A percentile compares a stretch with the other conserved stretches of the same genome.
These are phyloP conservation scores for Lasiodiplodia citricola DNA, from an alignment of 2,329 filamentous ascomycete genomes.

Conservation along the genomic window DNA sequence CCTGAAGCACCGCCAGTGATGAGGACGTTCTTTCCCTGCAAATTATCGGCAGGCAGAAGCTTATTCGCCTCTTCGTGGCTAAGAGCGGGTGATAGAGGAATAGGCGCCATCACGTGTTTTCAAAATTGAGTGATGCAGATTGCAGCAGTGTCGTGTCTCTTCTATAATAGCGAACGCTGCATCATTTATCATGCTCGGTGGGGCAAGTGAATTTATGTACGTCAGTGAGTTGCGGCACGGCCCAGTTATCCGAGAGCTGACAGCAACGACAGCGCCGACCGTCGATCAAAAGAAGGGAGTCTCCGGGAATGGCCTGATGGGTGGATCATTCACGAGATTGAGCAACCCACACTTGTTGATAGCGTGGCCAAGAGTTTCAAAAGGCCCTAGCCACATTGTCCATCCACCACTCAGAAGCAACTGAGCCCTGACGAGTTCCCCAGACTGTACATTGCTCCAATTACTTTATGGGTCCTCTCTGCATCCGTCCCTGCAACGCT, in stretches of 20 bases:
- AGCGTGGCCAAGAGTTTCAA: too few relatives aligned
- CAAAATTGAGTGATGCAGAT: background rate
- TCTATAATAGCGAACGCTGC: background rate
- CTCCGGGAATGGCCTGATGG: too few relatives aligned
- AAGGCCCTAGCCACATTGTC: too few relatives aligned
- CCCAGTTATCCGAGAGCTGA: too few relatives aligned
- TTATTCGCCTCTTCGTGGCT: background rate
- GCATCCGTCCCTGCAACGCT: background rate
- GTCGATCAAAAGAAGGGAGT: too few relatives aligned
- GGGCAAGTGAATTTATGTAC: too few relatives aligned
- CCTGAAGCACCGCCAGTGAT: conserved; percentile 22
- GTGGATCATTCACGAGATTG: too few relatives aligned
- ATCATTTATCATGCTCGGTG: background rate
- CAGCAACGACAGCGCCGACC: too few relatives aligned
- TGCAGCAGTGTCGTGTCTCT: background rate
- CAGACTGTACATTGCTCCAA: background rate
- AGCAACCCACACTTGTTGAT: too few relatives aligned
- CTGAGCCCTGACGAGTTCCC: too few relatives aligned
- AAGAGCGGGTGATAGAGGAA: conserved; percentile 9
- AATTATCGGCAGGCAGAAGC: background rate
- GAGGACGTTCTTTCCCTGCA: conserved; percentile 13
- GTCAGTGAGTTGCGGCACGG: too few relatives aligned
- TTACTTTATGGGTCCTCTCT: background rate
- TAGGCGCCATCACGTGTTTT: background rate
- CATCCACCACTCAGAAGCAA: too few relatives aligned